Evolutionary conservation across 1,284 basidiomycete species (phyloP), one percentile per base, ranked within the genome.

Genomic region (Cutaneotrichosporon sp.): DNA sequence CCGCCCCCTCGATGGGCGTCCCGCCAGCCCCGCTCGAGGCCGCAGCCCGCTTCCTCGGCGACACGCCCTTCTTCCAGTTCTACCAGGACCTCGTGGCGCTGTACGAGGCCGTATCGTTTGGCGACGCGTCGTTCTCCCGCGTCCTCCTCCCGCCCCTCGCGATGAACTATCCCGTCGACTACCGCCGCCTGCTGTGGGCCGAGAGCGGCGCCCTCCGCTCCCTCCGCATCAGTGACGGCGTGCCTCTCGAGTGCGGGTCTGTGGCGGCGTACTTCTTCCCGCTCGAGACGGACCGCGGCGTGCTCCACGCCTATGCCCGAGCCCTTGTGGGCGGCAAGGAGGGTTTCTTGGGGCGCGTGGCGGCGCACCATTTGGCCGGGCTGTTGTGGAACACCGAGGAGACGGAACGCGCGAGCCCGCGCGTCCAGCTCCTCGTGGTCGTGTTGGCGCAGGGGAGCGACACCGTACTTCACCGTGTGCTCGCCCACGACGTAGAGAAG

Each of bases 101-200:
- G 9, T 98, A 94, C 80, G 91, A 94, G 69, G 85, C 91, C 1
- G 87, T 95, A 64, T 98, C 95, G 2, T 95, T 95, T 76, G 87
- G 88, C 8, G 87, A 98, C 71, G 82, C 84, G 0, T 76, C 86
- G 1, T 98, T 98, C 74, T 87, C 86, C 2, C 83, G 84, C 3
- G 82, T 93, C 4, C 83, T 97, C n/a, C 82, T 95, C 7, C 86
- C 89, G 0, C 89, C 92, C 0, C 83, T 87, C 3, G 83, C 90
- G 2, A 79, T 78, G 65, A 77, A 80, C n/a, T 93, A 92, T 75
- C 82, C 91, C 1, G 62, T 82, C 20, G 95, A 98, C 80, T 97
- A 92, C 73, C 87, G 95, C 54, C 87, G 87, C 65, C 85, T 89
- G 60, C 77, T 98, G 3, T 97, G 92, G 90, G 86, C 83, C 58